Evolutionary conservation across 164 flowering plant species (phyloP), one percentile per base, ranked within the genome.

Genomic region (Kalanchoe fedtschenkoi): DNA sequence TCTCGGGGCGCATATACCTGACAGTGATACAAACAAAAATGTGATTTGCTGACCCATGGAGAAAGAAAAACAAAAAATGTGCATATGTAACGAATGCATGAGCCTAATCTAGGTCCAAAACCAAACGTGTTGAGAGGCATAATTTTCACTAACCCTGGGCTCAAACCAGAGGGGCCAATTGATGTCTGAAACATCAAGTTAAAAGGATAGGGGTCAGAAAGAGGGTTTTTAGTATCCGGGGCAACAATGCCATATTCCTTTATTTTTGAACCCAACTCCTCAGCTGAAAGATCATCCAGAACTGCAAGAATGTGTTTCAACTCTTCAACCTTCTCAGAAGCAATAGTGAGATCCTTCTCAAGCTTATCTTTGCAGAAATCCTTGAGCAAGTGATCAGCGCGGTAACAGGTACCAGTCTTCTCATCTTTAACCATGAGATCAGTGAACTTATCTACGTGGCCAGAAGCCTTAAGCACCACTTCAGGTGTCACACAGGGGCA

Each of bases 401-500:
- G 83, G 68, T 83, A 86, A 64, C 95, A 89, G 11, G 85, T 81
- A 35, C 95, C 95, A 1, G 96, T 87, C 66, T 84, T 87, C 67
- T 87, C 96, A 77, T 92, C 98, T 77, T 92, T 92, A 16, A 89
- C 98, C 98, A 89, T 92, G 34, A 92, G 93, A 65, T 92, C 98
- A 32, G 96, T 92, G 69, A 92, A 92, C 72, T 89, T 92, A 24
- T 92, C 96, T 42, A 92, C 96, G 72, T 92, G 98, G 58, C 98
- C 98, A 7, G 98, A 92, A 14, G 98, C 96, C 74, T 84, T 89
- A 43, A 92, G 75, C 26, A 92, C 96, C 57, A 77, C 70, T 74
- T 89, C 98, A 5, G 96, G 96, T 13, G 98, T 92, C 42, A 92
- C 96, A 71, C 96, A 86, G 0, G 96, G 96, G 67, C 98, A 87